These are phyloP conservation scores for Brassica juncea DNA, from an alignment of 345 rosid species.

Conservation along the genomic window DNA sequence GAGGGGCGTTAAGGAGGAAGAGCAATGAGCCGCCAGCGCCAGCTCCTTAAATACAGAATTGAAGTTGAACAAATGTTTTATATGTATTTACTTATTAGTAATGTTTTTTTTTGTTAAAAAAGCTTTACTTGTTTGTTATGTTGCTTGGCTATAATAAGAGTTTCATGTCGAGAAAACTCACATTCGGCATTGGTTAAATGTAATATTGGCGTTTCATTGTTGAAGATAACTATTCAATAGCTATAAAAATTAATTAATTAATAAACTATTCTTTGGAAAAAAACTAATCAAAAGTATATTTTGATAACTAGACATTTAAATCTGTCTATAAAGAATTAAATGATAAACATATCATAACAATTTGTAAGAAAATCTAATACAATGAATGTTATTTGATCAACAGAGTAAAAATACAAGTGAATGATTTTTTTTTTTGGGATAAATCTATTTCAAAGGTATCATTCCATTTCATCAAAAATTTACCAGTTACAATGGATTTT, in stretches of 20 bases:
- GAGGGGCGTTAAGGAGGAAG: neutral
- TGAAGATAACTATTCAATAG: neutral
- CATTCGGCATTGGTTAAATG: neutral
- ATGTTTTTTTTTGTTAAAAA: neutral
- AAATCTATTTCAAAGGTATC: neutral
- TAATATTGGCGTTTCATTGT: neutral
- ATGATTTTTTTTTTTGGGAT: too few relatives aligned
- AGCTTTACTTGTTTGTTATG: neutral
- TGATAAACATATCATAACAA: neutral
- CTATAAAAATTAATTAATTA: too few relatives aligned
- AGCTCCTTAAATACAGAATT: neutral
- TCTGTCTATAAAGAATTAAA: too few relatives aligned
- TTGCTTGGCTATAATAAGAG: neutral
- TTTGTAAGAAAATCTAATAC: neutral
- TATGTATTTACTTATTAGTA: neutral
- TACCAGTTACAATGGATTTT: neutral
- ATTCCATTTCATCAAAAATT: neutral
- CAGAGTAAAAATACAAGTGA: neutral
- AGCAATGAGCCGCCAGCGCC: neutral
- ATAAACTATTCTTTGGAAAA: neutral
- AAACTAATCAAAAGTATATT: neutral
- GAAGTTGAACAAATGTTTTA: neutral
- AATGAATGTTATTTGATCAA: neutral
- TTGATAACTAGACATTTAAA: neutral
- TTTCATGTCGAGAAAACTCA: neutral